These are phyloP conservation scores for Paramecium sexaurelia DNA, from an alignment of 73 alveolate species.

Conservation along the genomic window DNA sequence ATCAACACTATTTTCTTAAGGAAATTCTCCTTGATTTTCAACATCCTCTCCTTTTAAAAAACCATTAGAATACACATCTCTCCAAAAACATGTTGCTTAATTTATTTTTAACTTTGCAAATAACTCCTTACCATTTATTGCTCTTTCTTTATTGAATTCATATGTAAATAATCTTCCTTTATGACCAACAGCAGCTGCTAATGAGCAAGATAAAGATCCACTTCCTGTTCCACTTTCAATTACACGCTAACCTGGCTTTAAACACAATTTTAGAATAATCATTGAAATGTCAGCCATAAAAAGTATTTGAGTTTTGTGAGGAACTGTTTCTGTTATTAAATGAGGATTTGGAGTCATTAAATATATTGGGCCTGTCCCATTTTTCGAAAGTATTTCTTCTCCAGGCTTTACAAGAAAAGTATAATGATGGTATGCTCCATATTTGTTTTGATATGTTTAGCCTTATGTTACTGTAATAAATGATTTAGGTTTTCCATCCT, in stretches of 20 bases:
- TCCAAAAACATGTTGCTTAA: slow-evolving; percentile 81
- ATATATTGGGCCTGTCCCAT: slow-evolving; percentile 71
- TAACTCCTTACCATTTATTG: slow-evolving; percentile 85
- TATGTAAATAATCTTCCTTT: slow-evolving; percentile 94
- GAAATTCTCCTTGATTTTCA: slow-evolving; percentile 59
- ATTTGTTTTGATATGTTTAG: slow-evolving; percentile 34
- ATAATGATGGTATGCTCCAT: slow-evolving; percentile 53
- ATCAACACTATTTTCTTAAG: slow-evolving; percentile 69
- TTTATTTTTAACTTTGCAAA: slow-evolving; percentile 80
- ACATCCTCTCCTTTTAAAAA: slow-evolving; percentile 79
- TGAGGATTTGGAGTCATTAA: slow-evolving; percentile 77
- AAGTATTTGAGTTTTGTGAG: slow-evolving; percentile 93
- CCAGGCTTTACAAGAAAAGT: slow-evolving; percentile 31
- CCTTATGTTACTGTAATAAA: slow-evolving; percentile 40
- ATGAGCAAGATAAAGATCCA: slow-evolving; percentile 89
- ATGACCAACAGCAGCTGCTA: slow-evolving; percentile 83
- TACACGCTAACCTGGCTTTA: slow-evolving; percentile 79
- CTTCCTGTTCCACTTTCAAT: slow-evolving; percentile 99
- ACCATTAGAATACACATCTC: slow-evolving; percentile 96
- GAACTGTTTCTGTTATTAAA: slow-evolving; percentile 73
- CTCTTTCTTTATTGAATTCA: slow-evolving; percentile 95
- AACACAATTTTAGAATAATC: slow-evolving; percentile 75
- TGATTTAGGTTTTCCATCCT: slow-evolving; percentile 19
- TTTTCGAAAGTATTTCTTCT: slow-evolving; percentile 9
- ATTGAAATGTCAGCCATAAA: slow-evolving; percentile 96